phyloP scores from a whole-genome alignment of 2,329 filamentous ascomycete species.

The Arthrinium puccinioides region DNA sequence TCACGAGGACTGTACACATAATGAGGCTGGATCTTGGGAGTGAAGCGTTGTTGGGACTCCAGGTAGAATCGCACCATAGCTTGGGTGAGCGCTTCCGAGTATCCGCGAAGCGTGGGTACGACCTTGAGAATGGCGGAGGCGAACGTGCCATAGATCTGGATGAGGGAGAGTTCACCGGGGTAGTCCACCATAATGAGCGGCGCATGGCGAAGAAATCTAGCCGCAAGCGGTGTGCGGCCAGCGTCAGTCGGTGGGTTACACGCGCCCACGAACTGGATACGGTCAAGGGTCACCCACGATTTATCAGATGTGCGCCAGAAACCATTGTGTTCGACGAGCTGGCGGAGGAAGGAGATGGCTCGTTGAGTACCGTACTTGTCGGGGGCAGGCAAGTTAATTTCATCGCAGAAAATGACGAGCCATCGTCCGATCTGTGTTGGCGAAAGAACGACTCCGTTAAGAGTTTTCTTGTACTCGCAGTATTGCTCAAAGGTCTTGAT shows the following conservation, averaged over 20 bases:
- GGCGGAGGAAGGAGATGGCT: constrained; percentile 93
- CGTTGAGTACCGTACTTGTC: constrained; percentile 97
- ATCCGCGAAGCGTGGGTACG: constrained; percentile 87
- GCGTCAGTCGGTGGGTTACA: constrained; percentile 98
- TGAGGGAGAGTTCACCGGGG: constrained; percentile 86
- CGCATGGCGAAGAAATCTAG: constrained; percentile 89
- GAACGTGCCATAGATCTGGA: constrained; percentile 98
- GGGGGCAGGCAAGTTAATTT: constrained; percentile 96
- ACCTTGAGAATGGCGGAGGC: constrained; percentile 96
- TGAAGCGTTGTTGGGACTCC: constrained; percentile 91
- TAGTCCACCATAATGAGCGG: constrained; percentile 99
- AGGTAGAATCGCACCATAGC: constrained; percentile 97
- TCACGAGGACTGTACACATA: constrained; percentile 99
- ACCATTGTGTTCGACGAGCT: constrained; percentile 96
- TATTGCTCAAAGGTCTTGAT: constrained; percentile 99
- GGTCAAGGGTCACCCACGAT: constrained; percentile 93
- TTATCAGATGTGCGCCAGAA: constrained; percentile 99
- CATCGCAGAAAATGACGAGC: constrained; percentile 98
- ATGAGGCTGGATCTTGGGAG: constrained; percentile 92
- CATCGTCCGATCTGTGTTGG: constrained; percentile 95
- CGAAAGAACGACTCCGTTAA: constrained; percentile 92
- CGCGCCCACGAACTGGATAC: constrained; percentile 97
- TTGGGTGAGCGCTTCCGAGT: constrained; percentile 86
- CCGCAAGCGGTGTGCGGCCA: constrained; percentile 87
- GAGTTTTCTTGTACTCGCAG: constrained; percentile 98